Conservation (phyloP, 2,329 filamentous ascomycete species). For the Beauveria scarabaeidicola region DNA sequence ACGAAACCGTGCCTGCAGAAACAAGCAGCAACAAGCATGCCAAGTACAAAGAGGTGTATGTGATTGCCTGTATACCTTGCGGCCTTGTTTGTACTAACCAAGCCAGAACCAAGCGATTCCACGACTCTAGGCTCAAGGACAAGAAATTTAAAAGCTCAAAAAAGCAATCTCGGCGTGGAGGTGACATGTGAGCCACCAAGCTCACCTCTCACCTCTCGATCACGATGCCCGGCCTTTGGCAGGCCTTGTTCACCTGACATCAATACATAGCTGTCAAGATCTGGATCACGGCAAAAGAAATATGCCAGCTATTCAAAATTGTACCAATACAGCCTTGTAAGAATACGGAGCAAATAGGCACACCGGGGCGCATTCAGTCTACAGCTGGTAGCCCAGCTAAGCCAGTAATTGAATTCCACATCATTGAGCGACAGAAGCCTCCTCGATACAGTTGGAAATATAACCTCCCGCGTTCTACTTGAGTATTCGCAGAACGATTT, state of each 20-base stretch:
- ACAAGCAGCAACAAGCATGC: constrained; percentile 37
- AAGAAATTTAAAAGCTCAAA: constrained; percentile 44
- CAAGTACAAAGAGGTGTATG: constrained; percentile 41
- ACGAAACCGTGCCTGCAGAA: constrained; percentile 36
- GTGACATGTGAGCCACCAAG: constrained; percentile 17
- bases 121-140: constrained; percentile 34
- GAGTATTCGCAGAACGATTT: neutral
- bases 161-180: constrained; percentile 37
- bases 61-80: constrained; percentile 8
- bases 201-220: neutral
- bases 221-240: neutral
- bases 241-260: neutral
- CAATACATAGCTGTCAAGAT: neutral
- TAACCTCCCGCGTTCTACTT: neutral
- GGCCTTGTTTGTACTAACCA: constrained; percentile 10
- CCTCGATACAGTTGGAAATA: neutral
- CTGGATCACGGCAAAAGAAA: neutral
- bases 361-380: neutral
- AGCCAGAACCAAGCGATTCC: constrained; percentile 38
- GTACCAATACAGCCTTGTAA: neutral
- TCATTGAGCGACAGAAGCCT: neutral
- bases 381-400: neutral
- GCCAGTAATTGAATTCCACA: neutral
- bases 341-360: neutral
- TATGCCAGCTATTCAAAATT: neutral